Base-by-base conservation (phyloP, 352 stramenopile species). In the Pythium dissotocum region DNA sequence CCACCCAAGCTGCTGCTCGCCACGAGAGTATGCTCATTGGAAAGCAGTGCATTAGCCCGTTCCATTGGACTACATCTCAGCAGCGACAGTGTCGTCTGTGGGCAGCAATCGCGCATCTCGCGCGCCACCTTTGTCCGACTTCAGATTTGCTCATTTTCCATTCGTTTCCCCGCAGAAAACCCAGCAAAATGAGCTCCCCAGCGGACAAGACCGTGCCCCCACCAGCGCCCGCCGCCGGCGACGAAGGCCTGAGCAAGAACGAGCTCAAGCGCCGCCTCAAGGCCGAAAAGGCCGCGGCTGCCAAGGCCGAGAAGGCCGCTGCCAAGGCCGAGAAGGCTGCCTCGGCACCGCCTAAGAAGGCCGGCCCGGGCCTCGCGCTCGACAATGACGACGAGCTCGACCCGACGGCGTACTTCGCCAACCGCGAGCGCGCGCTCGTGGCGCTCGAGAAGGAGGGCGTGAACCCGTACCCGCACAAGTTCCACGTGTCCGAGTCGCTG, bases 381-480 rank as follows among this genome's bases (percentile, higher is more conserved):
- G 70, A 69, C 3, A 89, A 98, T 61, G 97, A 99, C 36, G 97
- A 99, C 61, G 94, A 98, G 67, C 74, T 99, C 28, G 97, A 99
- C 77, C 97, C 98, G 4, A 98, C 90, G 44, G 96, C 98, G 62
- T 99, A 99, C 87, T 98, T 98, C 76, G 92, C 95, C 40, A 99
- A 99, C 78, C 91, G 98, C 62, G 87, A 97, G 69, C 88, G 87
- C 59, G 81, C 89, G 62, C 79, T 99, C 8, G 78, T 82, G 26
- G 88, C 97, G 63, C 83, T 98, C 18, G 89, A 99, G 75, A 87
- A 85, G 61, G 80, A 96, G 21, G 97, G 96, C 38, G 71, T 90
- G 14, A 98, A 98, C 79, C 88, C 94, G 35, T 99, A 99, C 79
- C 98, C 98, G 32, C 97, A 99, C 91, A 99, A 99, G 84, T 99